Evolutionary conservation across 2,329 filamentous ascomycete species (phyloP).

Genomic region (Penicillium sp.): DNA sequence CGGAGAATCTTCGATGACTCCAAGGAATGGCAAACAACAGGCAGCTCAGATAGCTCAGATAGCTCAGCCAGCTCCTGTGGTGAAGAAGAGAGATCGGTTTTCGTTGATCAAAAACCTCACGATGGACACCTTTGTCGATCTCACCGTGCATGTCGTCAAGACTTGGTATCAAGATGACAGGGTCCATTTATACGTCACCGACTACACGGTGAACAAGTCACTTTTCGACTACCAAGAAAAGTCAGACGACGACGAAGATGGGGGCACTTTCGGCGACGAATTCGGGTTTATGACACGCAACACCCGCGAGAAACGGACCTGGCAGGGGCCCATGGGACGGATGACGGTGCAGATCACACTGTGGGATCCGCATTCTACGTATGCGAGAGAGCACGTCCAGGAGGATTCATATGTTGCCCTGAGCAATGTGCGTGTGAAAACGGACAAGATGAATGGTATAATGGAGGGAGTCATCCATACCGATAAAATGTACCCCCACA

Average conservation of each 20-base stretch:
- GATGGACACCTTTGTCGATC: constrained; percentile 58
- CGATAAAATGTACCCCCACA: constrained; percentile 51
- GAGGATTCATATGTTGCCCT: constrained; percentile 62
- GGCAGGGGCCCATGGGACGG: constrained; percentile 72
- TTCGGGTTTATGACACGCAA: constrained; percentile 48
- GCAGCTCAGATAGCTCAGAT: too few relatives aligned
- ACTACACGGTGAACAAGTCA: constrained; percentile 69
- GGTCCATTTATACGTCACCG: constrained; percentile 68
- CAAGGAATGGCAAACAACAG: neutral
- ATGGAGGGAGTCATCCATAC: constrained; percentile 70
- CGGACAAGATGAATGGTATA: constrained; percentile 45
- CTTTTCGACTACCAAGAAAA: constrained; percentile 56
- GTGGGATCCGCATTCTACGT: constrained; percentile 63
- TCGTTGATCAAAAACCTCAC: constrained; percentile 61
- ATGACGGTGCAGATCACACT: constrained; percentile 67
- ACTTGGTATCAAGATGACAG: constrained; percentile 46
- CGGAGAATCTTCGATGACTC: neutral
- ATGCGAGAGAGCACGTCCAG: constrained; percentile 54
- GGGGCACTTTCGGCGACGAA: constrained; percentile 48
- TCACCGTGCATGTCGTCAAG: constrained; percentile 68
- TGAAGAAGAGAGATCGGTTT: constrained; percentile 47
- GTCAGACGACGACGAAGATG: constrained; percentile 30
- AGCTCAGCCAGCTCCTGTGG: neutral
- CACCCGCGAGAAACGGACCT: constrained; percentile 41
- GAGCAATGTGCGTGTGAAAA: constrained; percentile 68